These are phyloP conservation scores for Chaetomium fimeti DNA, from an alignment of 495 filamentous ascomycete genomes.

Conservation along the genomic window DNA sequence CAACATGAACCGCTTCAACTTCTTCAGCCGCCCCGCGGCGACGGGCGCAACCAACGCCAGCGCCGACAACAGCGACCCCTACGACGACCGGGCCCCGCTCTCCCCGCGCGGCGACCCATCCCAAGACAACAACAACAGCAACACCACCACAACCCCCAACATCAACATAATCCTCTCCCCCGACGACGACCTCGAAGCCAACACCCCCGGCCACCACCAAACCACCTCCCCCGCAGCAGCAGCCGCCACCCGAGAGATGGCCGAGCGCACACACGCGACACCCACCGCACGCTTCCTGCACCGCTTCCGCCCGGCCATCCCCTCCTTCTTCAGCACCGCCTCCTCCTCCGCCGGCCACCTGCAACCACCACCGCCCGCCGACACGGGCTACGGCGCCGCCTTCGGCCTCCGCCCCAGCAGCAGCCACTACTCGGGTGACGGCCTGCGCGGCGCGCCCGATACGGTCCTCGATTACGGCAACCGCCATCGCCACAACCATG, in stretches of 20 bases:
- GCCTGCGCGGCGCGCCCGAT: constrained; percentile 25
- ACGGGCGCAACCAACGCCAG: constrained; percentile 12
- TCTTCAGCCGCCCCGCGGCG: constrained; percentile 25
- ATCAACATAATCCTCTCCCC: neutral
- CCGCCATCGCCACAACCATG: neutral
- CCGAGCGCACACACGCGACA: constrained; percentile 26
- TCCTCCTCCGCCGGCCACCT: constrained; percentile 5
- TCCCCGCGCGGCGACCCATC: constrained; percentile 22
- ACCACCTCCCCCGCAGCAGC: neutral
- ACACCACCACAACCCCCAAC: neutral
- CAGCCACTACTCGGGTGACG: constrained; percentile 34
- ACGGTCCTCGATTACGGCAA: constrained; percentile 26
- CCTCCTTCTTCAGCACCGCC: constrained; percentile 34
- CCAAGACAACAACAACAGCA: neutral
- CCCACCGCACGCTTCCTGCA: constrained; percentile 23
- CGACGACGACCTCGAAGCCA: constrained; percentile 28
- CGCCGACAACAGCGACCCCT: constrained; percentile 18
- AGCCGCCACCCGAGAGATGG: constrained; percentile 25
- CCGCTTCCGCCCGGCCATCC: constrained; percentile 39
- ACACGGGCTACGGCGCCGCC: neutral
- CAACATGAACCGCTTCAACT: constrained; percentile 37
- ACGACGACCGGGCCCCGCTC: constrained; percentile 30
- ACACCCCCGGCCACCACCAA: constrained; percentile 14
- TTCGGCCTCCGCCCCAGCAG: constrained; percentile 29
- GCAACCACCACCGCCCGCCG: neutral